Evolutionary conservation across 202 grass and related monocot genomes (phyloP), one percentile per base, ranked within the genome.

Genomic region (Alloteropsis angusta): DNA sequence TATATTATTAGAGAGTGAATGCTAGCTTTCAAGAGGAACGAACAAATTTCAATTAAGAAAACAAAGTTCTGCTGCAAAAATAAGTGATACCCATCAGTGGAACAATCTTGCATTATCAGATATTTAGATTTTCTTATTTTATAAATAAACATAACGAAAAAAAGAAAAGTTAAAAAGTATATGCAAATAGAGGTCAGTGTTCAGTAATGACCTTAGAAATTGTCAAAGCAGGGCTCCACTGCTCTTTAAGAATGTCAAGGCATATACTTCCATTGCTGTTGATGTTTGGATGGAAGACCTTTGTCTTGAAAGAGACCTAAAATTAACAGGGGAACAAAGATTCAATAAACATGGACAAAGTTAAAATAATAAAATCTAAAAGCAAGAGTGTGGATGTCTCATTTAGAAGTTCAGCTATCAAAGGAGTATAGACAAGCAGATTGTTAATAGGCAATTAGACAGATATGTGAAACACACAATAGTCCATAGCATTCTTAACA

Each of bases 241-340:
- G 93, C 85, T 96, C 93, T 73, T 96, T 96, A 25, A 96, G 89
- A 81, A 96, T 96, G 68, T 96, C 93, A 3, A 96, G 90, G 50
- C 89, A 96, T 81, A 92, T 96, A 72, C 93, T 96, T 58, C 89
- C 93, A 52, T 96, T 92, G 79, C 93, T 96, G 77, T 96, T 96
- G 80, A 93, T 93, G 48, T 93, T 93, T 4, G 91, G 91, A 81
- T 93, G 91, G 70, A 93, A 93, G 68, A 93, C 91, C 75, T 93
- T 90, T 26, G 91, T 93, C 78, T 93, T 93, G 70, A 93, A 93
- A 56, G 91, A 89, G 74, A 93, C 91, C 91, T 93, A 42, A 66
- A 74, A 50, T 16, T 0, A 28, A 26, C 32, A 75, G 5, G 66
- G 47, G 60, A 17, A 19, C 22, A 55, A n/a, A 54, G 4, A 30